These are phyloP conservation scores for Chlamydomonas reinhardtii DNA, from an alignment of 163 green algal genomes.

Conservation along the genomic window DNA sequence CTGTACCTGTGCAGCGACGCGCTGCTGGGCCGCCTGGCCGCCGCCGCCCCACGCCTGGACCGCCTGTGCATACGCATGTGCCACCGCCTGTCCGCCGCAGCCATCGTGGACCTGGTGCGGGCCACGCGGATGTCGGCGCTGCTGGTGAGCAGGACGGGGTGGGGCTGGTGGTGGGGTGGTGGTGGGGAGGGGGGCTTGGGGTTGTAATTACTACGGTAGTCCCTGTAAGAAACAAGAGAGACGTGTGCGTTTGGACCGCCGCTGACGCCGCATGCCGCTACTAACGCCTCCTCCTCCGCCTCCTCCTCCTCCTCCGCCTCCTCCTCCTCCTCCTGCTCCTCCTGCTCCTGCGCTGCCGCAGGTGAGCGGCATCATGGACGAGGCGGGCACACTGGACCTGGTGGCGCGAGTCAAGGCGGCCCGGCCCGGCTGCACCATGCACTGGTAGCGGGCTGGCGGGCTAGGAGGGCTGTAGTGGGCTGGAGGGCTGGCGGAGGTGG, in stretches of 20 bases:
- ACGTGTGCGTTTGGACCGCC: no score
- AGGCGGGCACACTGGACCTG: constrained; percentile 12
- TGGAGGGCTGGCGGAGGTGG: no score
- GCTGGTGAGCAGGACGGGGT: neutral
- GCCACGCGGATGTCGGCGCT: neutral
- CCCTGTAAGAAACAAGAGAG: no score
- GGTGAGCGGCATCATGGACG: constrained; percentile 45
- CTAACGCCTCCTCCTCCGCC: neutral
- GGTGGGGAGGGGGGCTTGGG: neutral
- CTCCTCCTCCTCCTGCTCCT: no score
- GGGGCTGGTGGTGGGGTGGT: neutral
- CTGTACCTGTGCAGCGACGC: constrained; percentile 26
- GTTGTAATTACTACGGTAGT: no score
- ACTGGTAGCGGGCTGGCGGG: constrained; percentile 5
- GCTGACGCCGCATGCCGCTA: no score
- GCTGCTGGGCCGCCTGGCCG: neutral
- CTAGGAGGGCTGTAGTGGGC: no score
- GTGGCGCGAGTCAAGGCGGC: neutral
- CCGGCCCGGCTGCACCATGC: neutral
- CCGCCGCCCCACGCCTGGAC: neutral
- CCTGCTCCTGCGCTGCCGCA: neutral
- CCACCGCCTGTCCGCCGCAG: neutral
- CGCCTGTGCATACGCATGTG: constrained; percentile 42
- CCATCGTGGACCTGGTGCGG: constrained; percentile 5
- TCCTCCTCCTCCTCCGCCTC: no score